These are phyloP conservation scores for Danielia oregonensis DNA, from an alignment of 805 yeast genomes.

Conservation along the genomic window DNA sequence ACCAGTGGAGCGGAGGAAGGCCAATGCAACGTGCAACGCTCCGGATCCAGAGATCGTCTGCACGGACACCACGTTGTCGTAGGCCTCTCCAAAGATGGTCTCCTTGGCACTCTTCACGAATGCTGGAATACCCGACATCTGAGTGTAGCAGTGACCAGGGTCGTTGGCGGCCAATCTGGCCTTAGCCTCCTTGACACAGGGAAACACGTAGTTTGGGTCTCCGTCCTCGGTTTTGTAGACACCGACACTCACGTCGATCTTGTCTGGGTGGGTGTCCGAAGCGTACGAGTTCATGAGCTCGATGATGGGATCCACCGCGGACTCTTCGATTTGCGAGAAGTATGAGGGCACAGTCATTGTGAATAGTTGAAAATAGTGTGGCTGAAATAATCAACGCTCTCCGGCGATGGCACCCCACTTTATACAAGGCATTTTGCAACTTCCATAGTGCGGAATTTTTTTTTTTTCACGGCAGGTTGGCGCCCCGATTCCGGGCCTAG, in stretches of 20 bases:
- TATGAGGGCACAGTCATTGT: constrained; percentile 1
- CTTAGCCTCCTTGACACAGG: constrained; percentile 37
- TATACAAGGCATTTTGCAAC: too few relatives aligned
- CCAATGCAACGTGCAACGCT: constrained; percentile 35
- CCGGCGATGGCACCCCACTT: too few relatives aligned
- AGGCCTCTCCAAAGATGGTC: constrained; percentile 33
- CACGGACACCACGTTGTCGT: constrained; percentile 29
- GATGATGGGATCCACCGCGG: constrained; percentile 16
- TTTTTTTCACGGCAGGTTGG: too few relatives aligned
- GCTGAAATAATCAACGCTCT: too few relatives aligned
- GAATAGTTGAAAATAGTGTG: neutral
- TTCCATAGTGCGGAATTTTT: too few relatives aligned
- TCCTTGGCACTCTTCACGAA: constrained; percentile 31
- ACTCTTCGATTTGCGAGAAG: constrained; percentile 9
- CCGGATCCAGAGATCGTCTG: constrained; percentile 44
- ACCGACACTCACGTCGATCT: constrained; percentile 43
- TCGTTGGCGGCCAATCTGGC: constrained; percentile 25
- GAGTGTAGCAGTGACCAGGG: constrained; percentile 44
- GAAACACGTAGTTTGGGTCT: constrained; percentile 29
- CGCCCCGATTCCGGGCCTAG: too few relatives aligned
- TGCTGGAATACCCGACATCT: constrained; percentile 39
- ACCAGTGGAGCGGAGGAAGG: constrained; percentile 18
- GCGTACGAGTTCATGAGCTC: constrained; percentile 12
- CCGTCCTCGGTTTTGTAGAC: constrained; percentile 43
- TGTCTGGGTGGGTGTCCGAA: constrained; percentile 27